phyloP scores from a whole-genome alignment of 1,139 yeast genomes.

The Yamadazyma buinensis region DNA sequence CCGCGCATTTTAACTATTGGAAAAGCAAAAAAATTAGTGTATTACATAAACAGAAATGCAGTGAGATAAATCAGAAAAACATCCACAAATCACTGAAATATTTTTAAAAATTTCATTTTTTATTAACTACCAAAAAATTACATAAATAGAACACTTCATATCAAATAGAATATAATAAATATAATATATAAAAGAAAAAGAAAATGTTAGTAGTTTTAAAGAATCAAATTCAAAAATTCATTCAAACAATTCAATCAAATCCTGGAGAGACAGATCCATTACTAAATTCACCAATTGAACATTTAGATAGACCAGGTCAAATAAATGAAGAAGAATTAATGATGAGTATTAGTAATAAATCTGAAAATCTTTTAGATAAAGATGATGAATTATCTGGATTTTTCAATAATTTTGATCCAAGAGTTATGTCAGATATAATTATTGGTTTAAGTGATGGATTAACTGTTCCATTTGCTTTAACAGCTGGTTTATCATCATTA shows the following conservation, averaged over 20 bases:
- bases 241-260: slow-evolving; percentile 29
- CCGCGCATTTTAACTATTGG: no score
- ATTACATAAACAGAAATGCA: no score
- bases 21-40: no score
- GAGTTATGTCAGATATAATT: slow-evolving; percentile 77
- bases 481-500: slow-evolving; percentile 75
- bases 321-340: slow-evolving; percentile 39
- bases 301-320: slow-evolving; percentile 33
- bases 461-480: slow-evolving; percentile 81
- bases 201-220: slow-evolving; percentile 34
- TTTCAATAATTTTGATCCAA: slow-evolving; percentile 52
- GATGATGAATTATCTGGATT: slow-evolving; percentile 25
- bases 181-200: neutral
- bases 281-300: slow-evolving; percentile 38
- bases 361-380: slow-evolving; percentile 20
- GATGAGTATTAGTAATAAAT: slow-evolving; percentile 19
- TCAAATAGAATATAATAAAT: no score
- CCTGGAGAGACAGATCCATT: slow-evolving; percentile 28
- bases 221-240: slow-evolving; percentile 28
- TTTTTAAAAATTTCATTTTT: no score
- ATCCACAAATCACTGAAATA: no score
- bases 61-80: no score
- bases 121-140: no score
- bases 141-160: no score
- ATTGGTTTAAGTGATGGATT: slow-evolving; percentile 79